These are phyloP conservation scores for Zoysia pacifica DNA, from an alignment of 176 grass and related monocot genomes.

Conservation along the genomic window DNA sequence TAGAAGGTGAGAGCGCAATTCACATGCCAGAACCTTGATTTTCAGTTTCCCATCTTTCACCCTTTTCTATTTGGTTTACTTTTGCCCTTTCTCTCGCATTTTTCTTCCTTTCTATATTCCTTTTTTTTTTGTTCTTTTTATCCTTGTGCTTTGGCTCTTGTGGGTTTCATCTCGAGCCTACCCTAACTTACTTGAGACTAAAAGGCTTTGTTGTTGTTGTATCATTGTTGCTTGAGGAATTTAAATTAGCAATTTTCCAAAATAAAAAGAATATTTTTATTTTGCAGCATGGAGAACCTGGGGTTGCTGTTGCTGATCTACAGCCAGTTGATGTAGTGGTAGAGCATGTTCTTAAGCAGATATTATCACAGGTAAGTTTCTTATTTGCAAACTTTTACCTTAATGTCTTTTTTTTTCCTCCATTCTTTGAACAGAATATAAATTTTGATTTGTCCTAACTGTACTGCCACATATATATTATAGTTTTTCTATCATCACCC, in stretches of 20 bases:
- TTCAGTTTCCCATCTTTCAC: too few species aligned
- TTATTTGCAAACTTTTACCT: slow-evolving; percentile 19
- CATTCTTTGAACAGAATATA: background rate
- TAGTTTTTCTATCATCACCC: slow-evolving; percentile 17
- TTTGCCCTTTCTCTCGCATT: too few species aligned
- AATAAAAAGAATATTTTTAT: slow-evolving; percentile 20
- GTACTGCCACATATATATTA: slow-evolving; percentile 3
- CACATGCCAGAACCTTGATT: too few species aligned
- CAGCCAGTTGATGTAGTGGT: slow-evolving; percentile 86
- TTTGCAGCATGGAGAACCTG: slow-evolving; percentile 95
- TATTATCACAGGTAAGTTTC: slow-evolving; percentile 66
- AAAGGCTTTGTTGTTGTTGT: too few species aligned
- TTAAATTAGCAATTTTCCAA: background rate
- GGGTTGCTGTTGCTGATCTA: slow-evolving; percentile 89
- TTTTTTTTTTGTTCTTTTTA: too few species aligned
- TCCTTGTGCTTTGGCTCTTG: too few species aligned
- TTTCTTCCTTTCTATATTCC: too few species aligned
- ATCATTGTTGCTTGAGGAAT: background rate
- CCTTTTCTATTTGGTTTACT: too few species aligned
- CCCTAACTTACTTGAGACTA: too few species aligned
- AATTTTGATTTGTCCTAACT: background rate
- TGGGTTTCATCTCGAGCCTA: too few species aligned
- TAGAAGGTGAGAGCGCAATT: too few species aligned
- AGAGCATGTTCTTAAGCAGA: slow-evolving; percentile 93
- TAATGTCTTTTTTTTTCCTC: slow-evolving; percentile 18